A percentile compares a stretch with the other conserved stretches of the same genome.
Conservation (phyloP, 1,139 yeast genomes). For the Suhomyces anneliseae region DNA sequence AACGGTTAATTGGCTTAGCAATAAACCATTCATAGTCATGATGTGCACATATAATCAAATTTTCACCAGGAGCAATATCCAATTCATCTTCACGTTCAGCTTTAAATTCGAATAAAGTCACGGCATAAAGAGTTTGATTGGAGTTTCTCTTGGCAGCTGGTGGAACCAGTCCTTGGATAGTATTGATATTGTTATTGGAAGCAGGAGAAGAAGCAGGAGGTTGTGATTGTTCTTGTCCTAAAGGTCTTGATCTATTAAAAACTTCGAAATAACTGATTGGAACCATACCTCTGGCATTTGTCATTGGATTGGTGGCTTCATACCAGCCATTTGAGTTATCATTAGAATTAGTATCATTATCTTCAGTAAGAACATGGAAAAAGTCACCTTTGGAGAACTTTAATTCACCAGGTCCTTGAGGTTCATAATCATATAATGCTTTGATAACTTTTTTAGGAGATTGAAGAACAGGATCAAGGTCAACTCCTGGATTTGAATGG, state of each 20-base stretch:
- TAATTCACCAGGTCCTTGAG: conserved; percentile 83
- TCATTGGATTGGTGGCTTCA: conserved; percentile 86
- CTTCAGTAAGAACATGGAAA: conserved; percentile 73
- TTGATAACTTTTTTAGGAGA: conserved; percentile 81
- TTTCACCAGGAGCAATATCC: conserved; percentile 81
- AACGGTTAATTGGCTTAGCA: conserved; percentile 90
- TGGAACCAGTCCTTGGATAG: conserved; percentile 5
- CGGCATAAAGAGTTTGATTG: conserved; percentile 46
- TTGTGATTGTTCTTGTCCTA: conserved; percentile 1
- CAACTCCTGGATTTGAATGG: conserved; percentile 10
- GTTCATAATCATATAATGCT: conserved; percentile 74
- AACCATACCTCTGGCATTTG: conserved; percentile 78
- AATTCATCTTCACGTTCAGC: conserved; percentile 92
- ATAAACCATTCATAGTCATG: conserved; percentile 97
- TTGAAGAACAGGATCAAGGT: conserved; percentile 26
- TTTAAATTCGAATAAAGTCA: conserved; percentile 70
- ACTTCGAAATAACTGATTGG: conserved; percentile 84
- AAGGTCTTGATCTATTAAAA: conserved; percentile 58
- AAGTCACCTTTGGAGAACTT: conserved; percentile 81
- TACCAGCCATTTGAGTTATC: conserved; percentile 64
- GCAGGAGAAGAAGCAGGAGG: conserved; percentile 2
- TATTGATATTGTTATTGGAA: conserved; percentile 3
- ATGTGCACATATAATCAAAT: conserved; percentile 90
- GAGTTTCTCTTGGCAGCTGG: conserved; percentile 12
- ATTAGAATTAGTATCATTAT: conserved; percentile 39